Percentiles rank a stretch among this genome's conserved stretches.
phyloP scores from a whole-genome alignment of 2,329 filamentous ascomycete species.

The Pestalotiopsis sp. region DNA sequence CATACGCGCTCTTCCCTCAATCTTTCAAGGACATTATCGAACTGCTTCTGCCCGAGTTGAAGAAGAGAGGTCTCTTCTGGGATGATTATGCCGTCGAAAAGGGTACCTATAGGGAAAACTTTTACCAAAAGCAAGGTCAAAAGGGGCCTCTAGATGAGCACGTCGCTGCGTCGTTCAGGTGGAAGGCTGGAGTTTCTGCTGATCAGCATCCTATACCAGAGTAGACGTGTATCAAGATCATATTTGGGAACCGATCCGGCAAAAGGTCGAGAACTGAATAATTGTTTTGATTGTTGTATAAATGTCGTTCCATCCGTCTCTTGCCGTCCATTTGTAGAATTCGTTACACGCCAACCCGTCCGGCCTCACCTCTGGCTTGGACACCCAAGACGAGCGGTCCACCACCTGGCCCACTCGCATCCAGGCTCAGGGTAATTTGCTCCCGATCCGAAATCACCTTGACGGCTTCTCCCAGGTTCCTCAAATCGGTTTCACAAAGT shows the following conservation, averaged over 20 bases:
- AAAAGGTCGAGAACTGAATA: neutral
- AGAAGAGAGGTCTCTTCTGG: constrained; percentile 57
- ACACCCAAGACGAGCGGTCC: constrained; percentile 68
- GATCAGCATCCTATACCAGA: constrained; percentile 30
- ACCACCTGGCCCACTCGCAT: constrained; percentile 64
- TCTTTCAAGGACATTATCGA: constrained; percentile 70
- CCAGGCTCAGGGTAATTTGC: constrained; percentile 72
- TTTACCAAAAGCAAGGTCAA: constrained; percentile 52
- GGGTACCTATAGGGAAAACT: constrained; percentile 62
- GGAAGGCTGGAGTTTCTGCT: constrained; percentile 32
- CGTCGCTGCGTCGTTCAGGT: constrained; percentile 49
- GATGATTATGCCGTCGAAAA: constrained; percentile 52
- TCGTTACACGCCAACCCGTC: constrained; percentile 1
- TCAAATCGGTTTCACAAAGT: constrained; percentile 77
- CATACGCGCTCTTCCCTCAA: constrained; percentile 66
- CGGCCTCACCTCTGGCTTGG: constrained; percentile 37
- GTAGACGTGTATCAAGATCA: constrained; percentile 5
- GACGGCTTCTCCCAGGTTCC: constrained; percentile 76
- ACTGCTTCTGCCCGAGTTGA: constrained; percentile 64
- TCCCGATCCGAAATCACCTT: constrained; percentile 70
- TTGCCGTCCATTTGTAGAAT: neutral
- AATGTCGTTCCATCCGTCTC: neutral
- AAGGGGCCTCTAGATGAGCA: constrained; percentile 52
- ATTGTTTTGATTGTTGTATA: neutral
- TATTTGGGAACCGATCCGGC: neutral